A percentile compares a stretch with the other conserved stretches of the same genome.
Evolutionary conservation across 305 asterid genomes (phyloP).

Genomic region (Fraxinus sp.): DNA sequence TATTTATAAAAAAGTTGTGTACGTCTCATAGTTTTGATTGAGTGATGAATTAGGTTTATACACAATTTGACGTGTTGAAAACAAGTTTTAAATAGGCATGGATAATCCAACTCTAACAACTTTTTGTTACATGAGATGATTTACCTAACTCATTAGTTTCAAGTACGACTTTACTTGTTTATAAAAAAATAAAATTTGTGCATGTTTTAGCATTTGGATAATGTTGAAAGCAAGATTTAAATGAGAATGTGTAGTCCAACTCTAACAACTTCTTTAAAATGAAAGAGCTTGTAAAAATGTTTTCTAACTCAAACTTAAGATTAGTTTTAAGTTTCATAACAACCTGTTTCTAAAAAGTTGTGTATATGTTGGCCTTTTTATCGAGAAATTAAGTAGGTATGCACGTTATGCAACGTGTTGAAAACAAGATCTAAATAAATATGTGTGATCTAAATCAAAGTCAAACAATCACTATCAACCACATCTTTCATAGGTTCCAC

Average conservation of each 20-base stretch:
- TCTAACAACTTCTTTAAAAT: neutral
- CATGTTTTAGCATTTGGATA: neutral
- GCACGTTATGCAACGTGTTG: neutral
- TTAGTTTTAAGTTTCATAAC: neutral
- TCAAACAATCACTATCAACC: no score
- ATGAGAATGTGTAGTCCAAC: neutral
- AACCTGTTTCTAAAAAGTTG: neutral
- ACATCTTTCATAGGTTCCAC: no score
- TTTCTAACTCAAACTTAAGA: neutral
- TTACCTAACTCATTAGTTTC: neutral
- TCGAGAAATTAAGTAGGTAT: neutral
- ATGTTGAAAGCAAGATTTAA: neutral
- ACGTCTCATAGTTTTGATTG: neutral
- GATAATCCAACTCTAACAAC: neutral
- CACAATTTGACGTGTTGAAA: neutral
- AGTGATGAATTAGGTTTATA: neutral
- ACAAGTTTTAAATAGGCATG: neutral
- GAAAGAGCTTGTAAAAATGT: neutral
- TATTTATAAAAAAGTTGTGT: neutral
- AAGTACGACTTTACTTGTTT: neutral
- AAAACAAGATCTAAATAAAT: no score
- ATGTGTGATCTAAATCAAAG: neutral
- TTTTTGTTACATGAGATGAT: neutral
- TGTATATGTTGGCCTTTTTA: neutral
- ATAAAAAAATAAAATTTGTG: neutral